These are phyloP conservation scores for Thelonectria olida DNA, from an alignment of 2,329 filamentous ascomycete species.

Conservation along the genomic window DNA sequence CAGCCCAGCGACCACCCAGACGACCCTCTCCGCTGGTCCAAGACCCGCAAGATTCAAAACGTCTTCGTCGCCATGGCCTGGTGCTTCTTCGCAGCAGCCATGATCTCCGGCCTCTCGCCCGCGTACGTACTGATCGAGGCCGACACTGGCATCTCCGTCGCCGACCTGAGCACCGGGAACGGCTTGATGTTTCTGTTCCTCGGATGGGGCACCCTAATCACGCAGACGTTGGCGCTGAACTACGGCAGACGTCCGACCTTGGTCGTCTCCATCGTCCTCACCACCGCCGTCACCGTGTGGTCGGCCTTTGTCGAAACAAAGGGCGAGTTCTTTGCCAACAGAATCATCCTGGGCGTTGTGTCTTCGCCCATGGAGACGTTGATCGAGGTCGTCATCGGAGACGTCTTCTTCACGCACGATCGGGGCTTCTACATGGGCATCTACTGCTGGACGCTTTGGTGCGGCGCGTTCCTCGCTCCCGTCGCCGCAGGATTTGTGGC, in stretches of 20 bases:
- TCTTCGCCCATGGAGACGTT: conserved; percentile 36
- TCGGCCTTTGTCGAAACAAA: conserved; percentile 31
- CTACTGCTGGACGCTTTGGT: conserved; percentile 38
- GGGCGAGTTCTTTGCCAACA: conserved; percentile 37
- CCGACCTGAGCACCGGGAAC: conserved; percentile 37
- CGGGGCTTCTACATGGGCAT: conserved; percentile 38
- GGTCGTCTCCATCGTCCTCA: conserved; percentile 28
- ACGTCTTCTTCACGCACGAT: conserved; percentile 36
- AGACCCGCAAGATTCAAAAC: conserved; percentile 31
- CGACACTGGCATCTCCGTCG: conserved; percentile 38
- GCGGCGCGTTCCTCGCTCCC: conserved; percentile 35
- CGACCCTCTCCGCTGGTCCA: conserved; percentile 35
- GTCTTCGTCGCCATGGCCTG: conserved; percentile 35
- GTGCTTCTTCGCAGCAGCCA: conserved; percentile 38
- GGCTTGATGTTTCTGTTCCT: conserved; percentile 35
- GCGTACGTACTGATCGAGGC: conserved; percentile 36
- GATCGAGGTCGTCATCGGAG: conserved; percentile 34
- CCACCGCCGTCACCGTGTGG: conserved; percentile 32
- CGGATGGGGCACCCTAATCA: conserved; percentile 36
- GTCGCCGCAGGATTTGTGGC: conserved; percentile 37
- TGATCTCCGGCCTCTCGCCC: conserved; percentile 36
- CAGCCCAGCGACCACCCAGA: conserved; percentile 37
- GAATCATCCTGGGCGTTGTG: conserved; percentile 34
- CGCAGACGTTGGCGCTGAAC: conserved; percentile 31
- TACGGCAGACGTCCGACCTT: conserved; percentile 28